A percentile compares a stretch with the other conserved stretches of the same genome.
phyloP scores from a whole-genome alignment of 2,329 filamentous ascomycete species.

The Corinectria fuckeliana region DNA sequence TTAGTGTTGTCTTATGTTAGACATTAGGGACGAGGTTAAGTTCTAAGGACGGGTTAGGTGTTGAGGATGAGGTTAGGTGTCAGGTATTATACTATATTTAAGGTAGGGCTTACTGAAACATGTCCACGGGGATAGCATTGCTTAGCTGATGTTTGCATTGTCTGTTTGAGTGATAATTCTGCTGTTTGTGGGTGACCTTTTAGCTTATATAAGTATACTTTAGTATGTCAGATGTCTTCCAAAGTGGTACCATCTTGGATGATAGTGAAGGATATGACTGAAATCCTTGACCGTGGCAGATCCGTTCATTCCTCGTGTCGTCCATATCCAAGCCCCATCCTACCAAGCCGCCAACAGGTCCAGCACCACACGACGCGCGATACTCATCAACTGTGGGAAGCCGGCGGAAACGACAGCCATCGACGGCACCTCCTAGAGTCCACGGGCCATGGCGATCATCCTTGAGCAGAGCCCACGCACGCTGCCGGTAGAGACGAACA shows the following conservation, averaged over 20 bases:
- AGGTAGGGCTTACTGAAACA: too few species aligned
- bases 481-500: slow-evolving; percentile 5
- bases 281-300: not conserved
- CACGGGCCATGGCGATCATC: not conserved
- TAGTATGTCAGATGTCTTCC: not conserved
- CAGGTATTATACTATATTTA: too few species aligned
- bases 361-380: not conserved
- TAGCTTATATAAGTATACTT: not conserved
- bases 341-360: not conserved
- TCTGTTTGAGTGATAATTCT: not conserved
- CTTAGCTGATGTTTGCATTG: not conserved
- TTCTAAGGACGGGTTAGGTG: too few species aligned
- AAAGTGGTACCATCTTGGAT: not conserved
- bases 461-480: not conserved
- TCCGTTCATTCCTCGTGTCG: not conserved
- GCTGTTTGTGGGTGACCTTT: not conserved
- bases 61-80: too few species aligned
- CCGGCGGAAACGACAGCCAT: not conserved
- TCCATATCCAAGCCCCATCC: not conserved
- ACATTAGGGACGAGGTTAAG: too few species aligned
- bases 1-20: too few species aligned
- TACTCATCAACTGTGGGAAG: not conserved
- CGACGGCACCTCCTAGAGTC: not conserved
- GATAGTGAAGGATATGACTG: not conserved
- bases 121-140: too few species aligned